A percentile compares a stretch with the other conserved stretches of the same genome.
These are phyloP conservation scores for Aspergillus clavatus DNA, from an alignment of 2,329 filamentous ascomycete species.

Conservation along the genomic window DNA sequence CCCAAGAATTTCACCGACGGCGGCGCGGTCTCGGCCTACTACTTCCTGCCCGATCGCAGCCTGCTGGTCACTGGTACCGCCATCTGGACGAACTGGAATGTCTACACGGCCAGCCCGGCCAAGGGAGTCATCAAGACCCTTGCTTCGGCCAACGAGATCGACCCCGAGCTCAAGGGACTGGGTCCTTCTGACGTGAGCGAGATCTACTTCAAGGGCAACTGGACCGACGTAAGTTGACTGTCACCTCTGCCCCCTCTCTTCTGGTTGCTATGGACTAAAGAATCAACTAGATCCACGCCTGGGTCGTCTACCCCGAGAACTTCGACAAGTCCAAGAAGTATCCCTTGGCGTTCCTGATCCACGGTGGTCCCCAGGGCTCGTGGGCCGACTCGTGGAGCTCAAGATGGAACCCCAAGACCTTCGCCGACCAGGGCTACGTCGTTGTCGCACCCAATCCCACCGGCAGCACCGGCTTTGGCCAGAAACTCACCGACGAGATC, in stretches of 20 bases:
- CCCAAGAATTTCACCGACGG: conserved; percentile 36
- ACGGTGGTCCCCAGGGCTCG: conserved; percentile 75
- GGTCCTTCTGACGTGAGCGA: conserved; percentile 33
- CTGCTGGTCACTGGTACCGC: conserved; percentile 32
- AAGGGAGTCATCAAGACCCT: conserved; percentile 25
- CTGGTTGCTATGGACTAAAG: not conserved
- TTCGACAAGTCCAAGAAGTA: conserved; percentile 70
- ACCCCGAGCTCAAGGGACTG: conserved; percentile 34
- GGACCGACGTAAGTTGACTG: conserved; percentile 32
- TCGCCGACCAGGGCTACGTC: conserved; percentile 82
- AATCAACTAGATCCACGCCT: conserved; percentile 37
- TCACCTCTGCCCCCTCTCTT: not conserved
- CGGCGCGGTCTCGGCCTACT: conserved; percentile 28
- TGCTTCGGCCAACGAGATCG: conserved; percentile 36
- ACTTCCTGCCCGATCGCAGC: conserved; percentile 27
- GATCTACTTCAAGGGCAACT: conserved; percentile 36
- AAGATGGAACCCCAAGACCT: conserved; percentile 80
- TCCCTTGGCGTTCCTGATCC: conserved; percentile 72
- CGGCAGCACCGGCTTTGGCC: conserved; percentile 76
- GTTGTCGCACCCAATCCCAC: conserved; percentile 79
- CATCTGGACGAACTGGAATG: conserved; percentile 34
- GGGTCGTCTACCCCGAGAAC: conserved; percentile 42
- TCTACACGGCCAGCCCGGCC: conserved; percentile 30
- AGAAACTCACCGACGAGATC: conserved; percentile 72
- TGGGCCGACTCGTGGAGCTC: conserved; percentile 75